Base-by-base conservation (phyloP, 495 filamentous ascomycete genomes). In the Hypoxylon crocopeplum region DNA sequence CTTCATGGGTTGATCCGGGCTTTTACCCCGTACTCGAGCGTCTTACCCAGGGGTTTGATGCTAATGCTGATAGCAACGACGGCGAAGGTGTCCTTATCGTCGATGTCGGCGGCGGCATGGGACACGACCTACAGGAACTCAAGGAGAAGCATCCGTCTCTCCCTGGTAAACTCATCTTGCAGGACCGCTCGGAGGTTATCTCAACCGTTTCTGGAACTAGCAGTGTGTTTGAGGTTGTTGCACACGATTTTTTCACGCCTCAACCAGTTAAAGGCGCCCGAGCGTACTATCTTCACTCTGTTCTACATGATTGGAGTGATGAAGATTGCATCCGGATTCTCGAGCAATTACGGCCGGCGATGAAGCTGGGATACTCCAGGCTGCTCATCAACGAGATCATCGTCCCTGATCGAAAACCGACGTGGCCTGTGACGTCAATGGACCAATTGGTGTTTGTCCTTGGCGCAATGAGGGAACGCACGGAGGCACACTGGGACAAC, bases 381-480 rank as follows among this genome's bases (percentile, higher is more conserved):
- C 54, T 82, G 7, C 55, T 82, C 32, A 69, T 85, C 17, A 81
- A 82, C 55, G 82, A 85, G 64, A 79, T 76, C 54, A 71, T 85
- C 10, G 68, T 86, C 10, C 75, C 71, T 5, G 71, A 76, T 44
- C 62, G 64, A 50, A 73, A 71, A 2, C 73, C 82, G 2, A 59
- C 68, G 11, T 75, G 75, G 65, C 71, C 69, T 10, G 77, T 79
- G 0, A 59, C 53, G 21, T 72, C 59, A 10, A 62, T 82, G 64
- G 81, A 82, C 48, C 55, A 75, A 62, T 51, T 79, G 22, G 78
- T 81, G 70, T 57, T 82, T 68, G 64, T 70, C 1, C 29, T 74
- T 5, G 62, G 62, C 8, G 65, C 69, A 1, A 68, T 66, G 7
- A 47, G 61, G 3, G 79, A 82, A 51, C 70, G 79, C 2, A 54